These are phyloP conservation scores for Corymbia calophylla DNA, from an alignment of 441 rosid species.

Conservation along the genomic window DNA sequence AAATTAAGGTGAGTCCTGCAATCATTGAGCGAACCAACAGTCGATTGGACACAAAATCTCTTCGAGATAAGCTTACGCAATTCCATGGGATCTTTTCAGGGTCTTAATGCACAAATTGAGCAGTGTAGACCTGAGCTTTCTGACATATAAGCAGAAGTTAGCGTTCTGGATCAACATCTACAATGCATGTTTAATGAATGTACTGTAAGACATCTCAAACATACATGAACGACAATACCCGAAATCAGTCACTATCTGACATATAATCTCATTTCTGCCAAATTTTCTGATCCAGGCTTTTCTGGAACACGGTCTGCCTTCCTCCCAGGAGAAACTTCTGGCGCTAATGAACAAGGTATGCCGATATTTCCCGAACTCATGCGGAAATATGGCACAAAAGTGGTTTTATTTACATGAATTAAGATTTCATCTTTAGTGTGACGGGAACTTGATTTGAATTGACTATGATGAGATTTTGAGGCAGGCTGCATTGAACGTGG, in stretches of 20 bases:
- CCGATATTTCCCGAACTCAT: not conserved
- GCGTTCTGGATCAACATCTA: slow-evolving; percentile 90
- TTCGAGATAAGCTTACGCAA: not conserved
- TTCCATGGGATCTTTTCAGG: slow-evolving; percentile 23
- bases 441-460: not conserved
- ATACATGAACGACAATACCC: not conserved
- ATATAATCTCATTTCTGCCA: not conserved
- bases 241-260: not conserved
- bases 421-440: not conserved
- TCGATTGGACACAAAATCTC: not conserved
- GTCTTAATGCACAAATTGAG: slow-evolving; percentile 52
- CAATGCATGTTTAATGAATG: slow-evolving; percentile 93
- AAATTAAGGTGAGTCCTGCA: slow-evolving; percentile 43
- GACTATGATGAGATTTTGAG: not conserved
- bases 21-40: not conserved
- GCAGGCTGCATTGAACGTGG: slow-evolving; percentile 75
- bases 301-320: slow-evolving; percentile 79
- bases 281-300: slow-evolving; percentile 48
- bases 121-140: slow-evolving; percentile 55
- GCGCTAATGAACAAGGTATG: slow-evolving; percentile 80
- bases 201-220: slow-evolving; percentile 38
- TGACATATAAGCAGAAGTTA: slow-evolving; percentile 86
- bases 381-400: not conserved
- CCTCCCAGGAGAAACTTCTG: slow-evolving; percentile 69
- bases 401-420: not conserved